A percentile compares a stretch with the other conserved stretches of the same genome.
These are phyloP conservation scores for Poa pratensis DNA, from an alignment of 176 grass and related monocot genomes.

Conservation along the genomic window DNA sequence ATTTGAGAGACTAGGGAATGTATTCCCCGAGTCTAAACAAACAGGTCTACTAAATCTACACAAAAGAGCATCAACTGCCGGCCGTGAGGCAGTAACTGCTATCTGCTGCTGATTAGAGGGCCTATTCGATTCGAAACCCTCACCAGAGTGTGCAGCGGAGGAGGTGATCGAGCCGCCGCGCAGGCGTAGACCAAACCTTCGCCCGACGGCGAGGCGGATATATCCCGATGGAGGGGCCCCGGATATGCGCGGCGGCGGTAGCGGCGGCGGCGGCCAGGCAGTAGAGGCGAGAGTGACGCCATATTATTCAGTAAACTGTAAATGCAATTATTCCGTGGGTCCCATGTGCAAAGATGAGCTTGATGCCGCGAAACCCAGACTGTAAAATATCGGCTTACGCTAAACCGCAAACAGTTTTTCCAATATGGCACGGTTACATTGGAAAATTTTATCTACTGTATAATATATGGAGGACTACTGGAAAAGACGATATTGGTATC, in stretches of 20 bases:
- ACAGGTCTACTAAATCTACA: not conserved
- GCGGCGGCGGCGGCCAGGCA: no score
- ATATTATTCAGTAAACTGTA: no score
- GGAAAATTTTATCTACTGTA: no score
- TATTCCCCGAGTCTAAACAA: not conserved
- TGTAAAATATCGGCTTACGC: no score
- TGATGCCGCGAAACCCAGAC: no score
- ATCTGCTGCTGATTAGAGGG: not conserved
- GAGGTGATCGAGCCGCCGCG: not conserved
- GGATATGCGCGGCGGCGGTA: not conserved
- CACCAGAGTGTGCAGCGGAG: slow-evolving; percentile 16
- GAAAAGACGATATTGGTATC: no score
- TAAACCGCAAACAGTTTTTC: no score
- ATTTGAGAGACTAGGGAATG: not conserved
- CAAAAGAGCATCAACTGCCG: not conserved
- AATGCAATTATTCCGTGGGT: no score
- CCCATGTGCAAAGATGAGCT: no score
- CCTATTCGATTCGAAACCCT: not conserved
- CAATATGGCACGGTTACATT: no score
- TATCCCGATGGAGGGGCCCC: not conserved
- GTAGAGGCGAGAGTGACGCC: no score
- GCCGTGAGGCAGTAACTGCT: not conserved
- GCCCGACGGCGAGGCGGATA: not conserved
- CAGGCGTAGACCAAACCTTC: not conserved
- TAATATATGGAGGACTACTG: no score